phyloP scores from a whole-genome alignment of 2,329 filamentous ascomycete species.

The Colletotrichum simmondsii region DNA sequence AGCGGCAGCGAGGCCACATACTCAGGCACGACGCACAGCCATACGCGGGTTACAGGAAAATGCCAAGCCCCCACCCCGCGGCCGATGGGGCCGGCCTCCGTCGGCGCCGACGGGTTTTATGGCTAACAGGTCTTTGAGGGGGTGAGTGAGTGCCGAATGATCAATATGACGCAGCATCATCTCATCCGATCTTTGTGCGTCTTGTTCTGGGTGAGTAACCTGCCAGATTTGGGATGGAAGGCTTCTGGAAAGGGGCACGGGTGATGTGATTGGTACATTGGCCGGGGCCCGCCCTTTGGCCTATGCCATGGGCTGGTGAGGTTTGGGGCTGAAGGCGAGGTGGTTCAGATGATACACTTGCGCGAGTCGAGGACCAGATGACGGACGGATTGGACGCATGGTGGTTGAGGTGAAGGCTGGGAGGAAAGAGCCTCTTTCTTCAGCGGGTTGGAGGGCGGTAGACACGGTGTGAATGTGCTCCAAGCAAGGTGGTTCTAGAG shows the following conservation, averaged over 20 bases:
- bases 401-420: too few species aligned
- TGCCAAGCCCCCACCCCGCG: not conserved
- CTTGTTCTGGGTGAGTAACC: too few species aligned
- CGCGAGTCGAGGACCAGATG: constrained; percentile 15
- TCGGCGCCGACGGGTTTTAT: not conserved
- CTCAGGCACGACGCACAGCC: not conserved
- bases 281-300: too few species aligned
- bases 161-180: constrained; percentile 15
- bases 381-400: not conserved
- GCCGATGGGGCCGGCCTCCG: not conserved
- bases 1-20: not conserved
- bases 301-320: too few species aligned
- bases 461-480: not conserved
- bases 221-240: constrained; percentile 2
- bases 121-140: too few species aligned
- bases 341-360: constrained; percentile 22
- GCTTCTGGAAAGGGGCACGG: constrained; percentile 4
- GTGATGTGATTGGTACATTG: constrained; percentile 5
- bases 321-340: constrained; percentile 13
- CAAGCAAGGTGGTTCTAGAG: not conserved
- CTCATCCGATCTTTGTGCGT: not conserved
- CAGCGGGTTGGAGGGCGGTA: not conserved
- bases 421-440: not conserved
- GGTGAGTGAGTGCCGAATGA: not conserved
- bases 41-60: not conserved